Percentiles rank a stretch among this genome's conserved stretches.
phyloP scores from a whole-genome alignment of 2,329 filamentous ascomycete genomes.

The Lachnellula hyalina region DNA sequence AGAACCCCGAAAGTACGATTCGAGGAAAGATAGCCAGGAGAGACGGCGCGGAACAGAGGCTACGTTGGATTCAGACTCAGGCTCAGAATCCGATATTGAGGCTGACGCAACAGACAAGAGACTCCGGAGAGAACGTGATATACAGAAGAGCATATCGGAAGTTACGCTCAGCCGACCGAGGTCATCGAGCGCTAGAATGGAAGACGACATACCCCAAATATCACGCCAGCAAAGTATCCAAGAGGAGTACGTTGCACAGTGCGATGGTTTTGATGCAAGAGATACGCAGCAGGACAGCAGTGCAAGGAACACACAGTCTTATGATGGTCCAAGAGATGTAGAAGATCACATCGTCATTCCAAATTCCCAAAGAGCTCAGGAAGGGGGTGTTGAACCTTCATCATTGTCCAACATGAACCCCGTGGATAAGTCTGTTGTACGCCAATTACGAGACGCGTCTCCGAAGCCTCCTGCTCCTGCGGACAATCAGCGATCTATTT shows the following conservation, averaged over 20 bases:
- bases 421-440: not conserved
- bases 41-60: constrained; percentile 6
- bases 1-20: constrained; percentile 23
- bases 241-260: constrained; percentile 27
- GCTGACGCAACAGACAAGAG: constrained; percentile 3
- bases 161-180: constrained; percentile 1
- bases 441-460: not conserved
- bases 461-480: too few relatives aligned
- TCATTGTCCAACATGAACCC: not conserved
- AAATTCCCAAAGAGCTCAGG: constrained; percentile 21
- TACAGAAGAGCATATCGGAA: constrained; percentile 14
- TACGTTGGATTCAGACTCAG: constrained; percentile 9
- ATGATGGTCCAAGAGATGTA: not conserved
- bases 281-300: constrained; percentile 21
- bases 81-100: constrained; percentile 23
- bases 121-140: constrained; percentile 10
- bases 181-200: constrained; percentile 1
- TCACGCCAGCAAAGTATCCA: constrained; percentile 18
- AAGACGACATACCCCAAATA: not conserved
- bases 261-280: constrained; percentile 20
- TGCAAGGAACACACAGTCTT: not conserved
- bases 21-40: constrained; percentile 29
- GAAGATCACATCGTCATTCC: constrained; percentile 24
- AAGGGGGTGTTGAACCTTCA: not conserved
- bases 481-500: not conserved